Evolutionary conservation across 2,329 filamentous ascomycete genomes (phyloP), one percentile per base, ranked within the genome.

Genomic region (Botrytis hyacinthi): DNA sequence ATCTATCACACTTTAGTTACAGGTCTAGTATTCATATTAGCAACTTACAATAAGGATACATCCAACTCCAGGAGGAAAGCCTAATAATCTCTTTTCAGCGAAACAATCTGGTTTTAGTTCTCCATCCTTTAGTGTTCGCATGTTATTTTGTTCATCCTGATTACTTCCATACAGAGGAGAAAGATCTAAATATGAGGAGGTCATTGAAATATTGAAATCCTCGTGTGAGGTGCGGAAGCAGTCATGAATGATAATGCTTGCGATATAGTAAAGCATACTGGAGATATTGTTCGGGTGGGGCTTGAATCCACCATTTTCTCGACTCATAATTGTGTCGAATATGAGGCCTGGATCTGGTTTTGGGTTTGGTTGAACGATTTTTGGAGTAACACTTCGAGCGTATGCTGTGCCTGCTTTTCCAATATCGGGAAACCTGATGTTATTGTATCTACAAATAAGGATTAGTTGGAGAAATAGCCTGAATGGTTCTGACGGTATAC

Each of bases 31-130:
- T 57, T 29, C 4, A 37, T 69, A 22, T 29, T n/a, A 37, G 29
- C n/a, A 20, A 71, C 72, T 60, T n/a, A 73, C 72, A 44, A 94
- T 86, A 44, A 94, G 83, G 1, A 94, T 79, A 7, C 92, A 89
- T 73, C 88, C 87, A 3, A 92, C 90, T 14, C 91, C 91, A 0
- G 92, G 90, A 0, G 92, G 92, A 78, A 92, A 90, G 14, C 88
- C 90, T 35, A 91, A 82, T 1, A 94, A 83, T 61, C 92, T 87
- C 81, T 89, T 89, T 78, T 93, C 91, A 6, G 90, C 88, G 76
- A 91, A 94, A 8, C 85, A 84, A 77, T 95, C 92, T 0, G 90
- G 85, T 84, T 94, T 94, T 76, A 95, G 83, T 80, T 86, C 88
- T 63, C 92, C 92, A 73, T 91, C 87, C 78, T 89, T 85, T 80